Conservation (phyloP, 1,139 yeast genomes). For the Lodderomyces margitis region DNA sequence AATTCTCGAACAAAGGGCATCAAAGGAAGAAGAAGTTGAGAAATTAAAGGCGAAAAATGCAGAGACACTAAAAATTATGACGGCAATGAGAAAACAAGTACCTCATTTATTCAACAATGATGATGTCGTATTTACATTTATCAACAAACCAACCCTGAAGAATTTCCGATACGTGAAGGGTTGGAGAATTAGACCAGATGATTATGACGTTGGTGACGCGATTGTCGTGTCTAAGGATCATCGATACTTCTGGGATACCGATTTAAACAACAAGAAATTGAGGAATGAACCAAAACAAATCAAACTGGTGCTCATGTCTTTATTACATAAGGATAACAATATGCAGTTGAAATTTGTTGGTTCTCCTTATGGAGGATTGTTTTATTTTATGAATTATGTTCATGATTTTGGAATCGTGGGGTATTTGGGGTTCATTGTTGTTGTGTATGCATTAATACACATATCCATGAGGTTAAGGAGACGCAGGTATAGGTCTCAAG, state of each 20-base stretch:
- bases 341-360: slow-evolving; percentile 32
- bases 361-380: slow-evolving; percentile 41
- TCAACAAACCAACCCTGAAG: slow-evolving; percentile 39
- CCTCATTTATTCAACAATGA: slow-evolving; percentile 44
- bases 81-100: slow-evolving; percentile 50
- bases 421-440: slow-evolving; percentile 28
- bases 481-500: slow-evolving; percentile 14
- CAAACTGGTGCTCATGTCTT: slow-evolving; percentile 28
- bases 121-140: slow-evolving; percentile 47
- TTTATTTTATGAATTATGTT: slow-evolving; percentile 43
- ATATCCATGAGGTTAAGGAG: slow-evolving; percentile 10
- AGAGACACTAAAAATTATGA: slow-evolving; percentile 37
- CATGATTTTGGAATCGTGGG: slow-evolving; percentile 48
- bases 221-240: slow-evolving; percentile 33
- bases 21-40: slow-evolving; percentile 43
- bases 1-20: slow-evolving; percentile 35
- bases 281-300: slow-evolving; percentile 29
- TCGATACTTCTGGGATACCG: slow-evolving; percentile 34
- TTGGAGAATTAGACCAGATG: slow-evolving; percentile 37
- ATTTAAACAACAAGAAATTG: slow-evolving; percentile 27
- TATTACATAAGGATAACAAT: slow-evolving; percentile 30
- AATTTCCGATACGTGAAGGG: slow-evolving; percentile 34
- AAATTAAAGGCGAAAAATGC: slow-evolving; percentile 44
- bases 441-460: slow-evolving; percentile 10
- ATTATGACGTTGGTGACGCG: slow-evolving; percentile 44